Conservation (phyloP, 1,284 basidiomycete genomes). For the Abortiporus biennis region DNA sequence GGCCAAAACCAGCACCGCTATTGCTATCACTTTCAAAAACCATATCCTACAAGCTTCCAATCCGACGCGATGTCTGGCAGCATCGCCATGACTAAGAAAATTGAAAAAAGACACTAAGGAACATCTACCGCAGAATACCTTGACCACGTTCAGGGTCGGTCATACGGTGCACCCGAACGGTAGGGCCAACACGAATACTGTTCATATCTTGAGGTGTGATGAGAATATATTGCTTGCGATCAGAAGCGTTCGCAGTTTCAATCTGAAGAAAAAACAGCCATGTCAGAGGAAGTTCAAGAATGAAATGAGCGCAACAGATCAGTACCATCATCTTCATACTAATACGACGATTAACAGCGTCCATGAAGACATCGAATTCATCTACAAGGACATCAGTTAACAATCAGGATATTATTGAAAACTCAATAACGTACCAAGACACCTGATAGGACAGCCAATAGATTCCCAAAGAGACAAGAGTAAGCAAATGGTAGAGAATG, state of each 20-base stretch:
- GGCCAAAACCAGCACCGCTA: no score
- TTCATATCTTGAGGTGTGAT: slow-evolving; percentile 89
- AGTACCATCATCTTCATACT: slow-evolving; percentile 88
- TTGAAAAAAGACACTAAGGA: not conserved
- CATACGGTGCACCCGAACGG: slow-evolving; percentile 74
- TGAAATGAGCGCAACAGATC: not conserved
- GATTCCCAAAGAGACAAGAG: slow-evolving; percentile 94
- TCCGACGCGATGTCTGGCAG: no score
- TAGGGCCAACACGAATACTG: slow-evolving; percentile 52
- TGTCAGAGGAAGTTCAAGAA: slow-evolving; percentile 10
- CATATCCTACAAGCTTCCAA: no score
- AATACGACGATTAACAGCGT: slow-evolving; percentile 86
- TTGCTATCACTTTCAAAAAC: no score
- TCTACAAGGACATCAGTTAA: slow-evolving; percentile 35
- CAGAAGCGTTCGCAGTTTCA: slow-evolving; percentile 78
- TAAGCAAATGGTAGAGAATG: slow-evolving; percentile 94
- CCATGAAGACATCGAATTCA: slow-evolving; percentile 96
- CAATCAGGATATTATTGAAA: not conserved
- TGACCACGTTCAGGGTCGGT: slow-evolving; percentile 72
- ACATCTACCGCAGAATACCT: slow-evolving; percentile 32
- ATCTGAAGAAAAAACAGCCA: slow-evolving; percentile 46
- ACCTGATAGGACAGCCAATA: slow-evolving; percentile 89
- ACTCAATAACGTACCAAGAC: slow-evolving; percentile 62
- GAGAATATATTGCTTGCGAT: slow-evolving; percentile 86
- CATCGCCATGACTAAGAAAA: no score